Evolutionary conservation across 148 eudicot genomes (phyloP).

Genomic region (Linanthus parryae): DNA sequence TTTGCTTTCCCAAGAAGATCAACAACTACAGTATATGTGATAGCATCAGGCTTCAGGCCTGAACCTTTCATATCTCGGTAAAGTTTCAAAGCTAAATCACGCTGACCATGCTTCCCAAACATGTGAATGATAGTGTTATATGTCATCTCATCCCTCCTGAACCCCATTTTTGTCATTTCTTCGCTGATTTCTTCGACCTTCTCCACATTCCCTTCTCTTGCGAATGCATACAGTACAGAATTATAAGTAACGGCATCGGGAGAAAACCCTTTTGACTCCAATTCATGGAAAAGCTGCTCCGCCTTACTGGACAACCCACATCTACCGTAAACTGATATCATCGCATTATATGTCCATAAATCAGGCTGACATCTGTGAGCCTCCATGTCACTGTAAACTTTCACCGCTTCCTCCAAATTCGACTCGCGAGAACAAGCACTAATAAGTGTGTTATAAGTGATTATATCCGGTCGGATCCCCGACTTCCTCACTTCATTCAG

Average conservation of each 20-base stretch:
- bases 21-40: slow-evolving; percentile 82
- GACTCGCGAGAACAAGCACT: slow-evolving; percentile 95
- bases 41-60: slow-evolving; percentile 78
- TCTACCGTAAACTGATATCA: slow-evolving; percentile 91
- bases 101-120: slow-evolving; percentile 76
- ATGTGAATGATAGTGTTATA: slow-evolving; percentile 92
- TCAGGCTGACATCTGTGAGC: slow-evolving; percentile 78
- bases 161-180: slow-evolving; percentile 81
- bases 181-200: slow-evolving; percentile 65
- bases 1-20: slow-evolving; percentile 89
- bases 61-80: slow-evolving; percentile 72
- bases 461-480: slow-evolving; percentile 81
- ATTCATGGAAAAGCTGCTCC: slow-evolving; percentile 50
- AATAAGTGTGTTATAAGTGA: slow-evolving; percentile 94
- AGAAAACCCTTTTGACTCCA: slow-evolving; percentile 68
- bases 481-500: slow-evolving; percentile 71
- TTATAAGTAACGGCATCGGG: slow-evolving; percentile 98
- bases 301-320: slow-evolving; percentile 75
- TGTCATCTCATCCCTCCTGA: slow-evolving; percentile 88
- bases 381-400: slow-evolving; percentile 83
- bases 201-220: slow-evolving; percentile 74
- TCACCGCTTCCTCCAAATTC: slow-evolving; percentile 77
- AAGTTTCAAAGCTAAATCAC: slow-evolving; percentile 59
- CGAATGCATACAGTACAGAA: slow-evolving; percentile 80
- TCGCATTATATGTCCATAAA: slow-evolving; percentile 98